Conservation (phyloP, 2,329 filamentous ascomycete species). For the Calonectria multiphialidica region DNA sequence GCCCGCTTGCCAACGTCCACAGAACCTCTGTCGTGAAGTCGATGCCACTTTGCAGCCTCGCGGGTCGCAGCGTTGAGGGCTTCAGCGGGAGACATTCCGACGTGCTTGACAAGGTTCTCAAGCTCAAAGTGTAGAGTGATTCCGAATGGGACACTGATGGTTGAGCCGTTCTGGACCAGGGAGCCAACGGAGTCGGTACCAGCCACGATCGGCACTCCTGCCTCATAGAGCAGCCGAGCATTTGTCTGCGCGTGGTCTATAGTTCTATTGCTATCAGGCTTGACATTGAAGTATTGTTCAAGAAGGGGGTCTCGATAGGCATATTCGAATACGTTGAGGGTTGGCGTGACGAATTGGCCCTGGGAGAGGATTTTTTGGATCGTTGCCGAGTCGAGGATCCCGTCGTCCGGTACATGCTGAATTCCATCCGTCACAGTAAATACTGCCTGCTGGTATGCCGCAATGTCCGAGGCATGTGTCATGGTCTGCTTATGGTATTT, state of each 20-base stretch:
- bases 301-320: not conserved
- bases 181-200: not conserved
- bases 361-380: not conserved
- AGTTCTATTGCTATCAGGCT: not conserved
- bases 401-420: not conserved
- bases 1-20: not conserved
- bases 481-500: not conserved
- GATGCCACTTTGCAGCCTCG: not conserved
- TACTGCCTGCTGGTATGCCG: not conserved
- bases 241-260: not conserved
- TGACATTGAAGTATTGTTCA: not conserved
- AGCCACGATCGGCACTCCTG: not conserved
- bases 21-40: not conserved
- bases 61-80: not conserved
- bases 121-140: not conserved
- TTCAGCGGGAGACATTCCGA: not conserved
- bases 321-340: not conserved
- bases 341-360: slow-evolving; percentile 1
- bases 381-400: not conserved
- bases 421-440: not conserved
- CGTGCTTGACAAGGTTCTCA: not conserved
- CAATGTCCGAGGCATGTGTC: not conserved
- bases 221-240: not conserved
- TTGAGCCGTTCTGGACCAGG: not conserved
- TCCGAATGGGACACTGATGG: not conserved